A percentile compares a stretch with the other conserved stretches of the same genome.
phyloP scores from a whole-genome alignment of 371 early-diverging fungal genomes.

The Mucor velutinosus region DNA sequence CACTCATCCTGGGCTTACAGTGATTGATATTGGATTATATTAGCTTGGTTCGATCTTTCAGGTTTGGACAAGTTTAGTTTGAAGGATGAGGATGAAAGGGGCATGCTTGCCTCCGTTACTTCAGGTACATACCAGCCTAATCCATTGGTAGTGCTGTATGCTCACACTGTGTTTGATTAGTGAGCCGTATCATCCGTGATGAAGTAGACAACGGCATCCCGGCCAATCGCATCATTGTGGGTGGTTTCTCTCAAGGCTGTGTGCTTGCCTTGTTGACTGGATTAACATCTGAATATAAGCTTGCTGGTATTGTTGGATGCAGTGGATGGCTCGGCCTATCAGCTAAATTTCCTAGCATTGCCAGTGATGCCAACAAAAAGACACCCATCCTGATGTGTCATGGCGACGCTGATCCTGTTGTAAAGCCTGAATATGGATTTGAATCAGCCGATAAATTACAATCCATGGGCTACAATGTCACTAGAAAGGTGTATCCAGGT shows the following conservation, averaged over 20 bases:
- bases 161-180: slow-evolving; percentile 17
- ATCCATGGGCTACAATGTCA: slow-evolving; percentile 68
- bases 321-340: slow-evolving; percentile 83
- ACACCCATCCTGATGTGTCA: slow-evolving; percentile 90
- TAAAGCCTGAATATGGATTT: slow-evolving; percentile 73
- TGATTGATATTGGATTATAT: background rate
- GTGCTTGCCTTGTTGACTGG: slow-evolving; percentile 80
- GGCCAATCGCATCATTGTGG: slow-evolving; percentile 84
- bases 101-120: slow-evolving; percentile 69
- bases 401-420: slow-evolving; percentile 83
- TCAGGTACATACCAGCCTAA: slow-evolving; percentile 43
- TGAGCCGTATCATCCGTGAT: slow-evolving; percentile 69
- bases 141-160: background rate
- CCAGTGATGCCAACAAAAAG: slow-evolving; percentile 68
- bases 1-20: background rate
- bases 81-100: slow-evolving; percentile 74
- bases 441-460: slow-evolving; percentile 67
- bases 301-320: slow-evolving; percentile 66
- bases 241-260: slow-evolving; percentile 95
- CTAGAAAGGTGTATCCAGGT: slow-evolving; percentile 75
- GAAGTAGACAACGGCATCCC: slow-evolving; percentile 86
- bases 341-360: slow-evolving; percentile 60
- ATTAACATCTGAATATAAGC: slow-evolving; percentile 72
- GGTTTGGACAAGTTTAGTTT: slow-evolving; percentile 52
- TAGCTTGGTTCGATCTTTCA: slow-evolving; percentile 81